phyloP scores from a whole-genome alignment of 2,329 filamentous ascomycete species.

The Arthrobotrys musiformis region DNA sequence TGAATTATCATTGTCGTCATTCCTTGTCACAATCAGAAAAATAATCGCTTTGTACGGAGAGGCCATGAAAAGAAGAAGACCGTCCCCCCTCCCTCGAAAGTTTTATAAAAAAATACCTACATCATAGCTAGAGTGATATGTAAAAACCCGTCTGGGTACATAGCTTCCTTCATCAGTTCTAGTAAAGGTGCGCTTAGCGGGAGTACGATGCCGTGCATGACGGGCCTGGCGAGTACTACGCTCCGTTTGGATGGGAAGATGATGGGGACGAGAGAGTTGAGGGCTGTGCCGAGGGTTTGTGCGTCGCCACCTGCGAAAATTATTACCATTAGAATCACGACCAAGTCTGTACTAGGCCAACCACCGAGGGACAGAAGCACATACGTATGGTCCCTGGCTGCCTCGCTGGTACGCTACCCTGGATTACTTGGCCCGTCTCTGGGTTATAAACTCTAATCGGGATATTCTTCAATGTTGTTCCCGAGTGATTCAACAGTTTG shows the following conservation, averaged over 20 bases:
- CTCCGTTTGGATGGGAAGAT: conserved; percentile 89
- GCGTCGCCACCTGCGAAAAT: conserved; percentile 63
- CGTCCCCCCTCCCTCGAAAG: not conserved
- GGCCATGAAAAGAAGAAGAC: conserved; percentile 11
- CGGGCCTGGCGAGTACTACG: conserved; percentile 81
- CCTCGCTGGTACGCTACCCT: conserved; percentile 61
- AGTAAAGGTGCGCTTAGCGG: conserved; percentile 83
- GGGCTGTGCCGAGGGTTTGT: conserved; percentile 79
- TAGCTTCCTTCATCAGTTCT: conserved; percentile 82
- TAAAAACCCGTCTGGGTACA: conserved; percentile 84
- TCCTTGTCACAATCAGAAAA: conserved; percentile 52
- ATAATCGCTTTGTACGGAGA: conserved; percentile 17
- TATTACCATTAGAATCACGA: not conserved
- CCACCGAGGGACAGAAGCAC: conserved; percentile 70
- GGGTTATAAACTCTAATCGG: conserved; percentile 89
- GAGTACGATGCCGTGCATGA: conserved; percentile 85
- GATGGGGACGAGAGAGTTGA: conserved; percentile 78
- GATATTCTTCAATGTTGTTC: conserved; percentile 80
- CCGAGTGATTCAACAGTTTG: conserved; percentile 77
- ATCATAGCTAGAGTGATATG: conserved; percentile 60
- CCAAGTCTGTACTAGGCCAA: not conserved
- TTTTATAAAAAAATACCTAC: conserved; percentile 48
- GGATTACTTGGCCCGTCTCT: conserved; percentile 66
- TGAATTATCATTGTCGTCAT: conserved; percentile 39
- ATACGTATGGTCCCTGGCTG: conserved; percentile 78